Percentiles rank a stretch among this genome's conserved stretches.
Conservation (phyloP, 768 basidiomycete species). For the Boletus tomentosulus region DNA sequence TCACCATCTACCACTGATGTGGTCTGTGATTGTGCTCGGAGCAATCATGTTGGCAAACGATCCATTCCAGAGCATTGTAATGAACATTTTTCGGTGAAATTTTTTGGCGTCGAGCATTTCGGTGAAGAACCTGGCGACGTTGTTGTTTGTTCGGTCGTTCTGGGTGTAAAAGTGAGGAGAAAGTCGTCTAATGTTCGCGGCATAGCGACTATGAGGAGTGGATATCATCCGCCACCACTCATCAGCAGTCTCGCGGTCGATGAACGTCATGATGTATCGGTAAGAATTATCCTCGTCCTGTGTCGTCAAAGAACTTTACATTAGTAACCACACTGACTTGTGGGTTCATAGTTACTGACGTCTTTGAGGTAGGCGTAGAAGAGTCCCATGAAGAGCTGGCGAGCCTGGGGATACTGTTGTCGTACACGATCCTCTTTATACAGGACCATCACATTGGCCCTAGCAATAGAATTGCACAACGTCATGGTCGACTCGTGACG, state of each 20-base stretch:
- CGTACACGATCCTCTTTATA: too few species aligned
- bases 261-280: not conserved
- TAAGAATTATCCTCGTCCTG: not conserved
- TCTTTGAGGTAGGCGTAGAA: not conserved
- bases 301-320: not conserved
- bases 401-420: not conserved
- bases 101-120: not conserved
- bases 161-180: not conserved
- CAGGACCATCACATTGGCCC: too few species aligned
- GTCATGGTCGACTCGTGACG: too few species aligned
- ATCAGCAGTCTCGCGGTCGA: not conserved
- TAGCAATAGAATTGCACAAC: too few species aligned
- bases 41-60: not conserved
- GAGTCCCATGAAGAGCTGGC: not conserved
- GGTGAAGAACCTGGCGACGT: not conserved
- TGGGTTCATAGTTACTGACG: not conserved
- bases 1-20: not conserved
- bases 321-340: not conserved
- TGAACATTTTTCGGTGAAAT: not conserved
- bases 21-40: not conserved
- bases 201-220: not conserved
- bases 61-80: not conserved
- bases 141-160: not conserved
- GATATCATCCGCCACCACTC: not conserved
- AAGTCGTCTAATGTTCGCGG: not conserved